Evolutionary conservation across 2,329 filamentous ascomycete genomes (phyloP).

Genomic region (Fusarium drepaniforme): DNA sequence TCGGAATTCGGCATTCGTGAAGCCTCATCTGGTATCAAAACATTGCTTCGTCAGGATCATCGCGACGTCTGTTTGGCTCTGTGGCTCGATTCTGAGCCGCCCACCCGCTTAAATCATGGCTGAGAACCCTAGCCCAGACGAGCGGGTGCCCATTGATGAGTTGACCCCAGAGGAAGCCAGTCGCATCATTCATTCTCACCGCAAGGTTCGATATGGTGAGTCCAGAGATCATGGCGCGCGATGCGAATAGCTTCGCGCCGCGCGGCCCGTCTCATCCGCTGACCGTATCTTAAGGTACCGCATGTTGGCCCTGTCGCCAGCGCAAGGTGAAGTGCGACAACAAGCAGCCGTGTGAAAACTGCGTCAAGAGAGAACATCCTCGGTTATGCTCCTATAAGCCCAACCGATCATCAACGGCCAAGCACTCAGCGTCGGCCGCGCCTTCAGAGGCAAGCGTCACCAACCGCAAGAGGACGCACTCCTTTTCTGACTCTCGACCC

Average conservation of each 20-base stretch:
- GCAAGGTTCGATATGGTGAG: slow-evolving; percentile 77
- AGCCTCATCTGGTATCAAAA: slow-evolving; percentile 43
- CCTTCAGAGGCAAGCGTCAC: slow-evolving; percentile 40
- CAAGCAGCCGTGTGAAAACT: slow-evolving; percentile 76
- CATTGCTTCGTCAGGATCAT: slow-evolving; percentile 38
- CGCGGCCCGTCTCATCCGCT: slow-evolving; percentile 19
- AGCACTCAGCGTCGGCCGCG: slow-evolving; percentile 47
- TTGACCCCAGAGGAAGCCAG: slow-evolving; percentile 75
- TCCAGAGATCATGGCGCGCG: background rate
- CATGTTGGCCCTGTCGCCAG: slow-evolving; percentile 76
- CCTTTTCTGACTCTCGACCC: slow-evolving; percentile 45
- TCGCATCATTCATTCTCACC: slow-evolving; percentile 76
- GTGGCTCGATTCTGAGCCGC: slow-evolving; percentile 34
- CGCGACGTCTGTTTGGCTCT: slow-evolving; percentile 42
- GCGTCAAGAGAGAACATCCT: slow-evolving; percentile 74
- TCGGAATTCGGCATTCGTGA: slow-evolving; percentile 54
- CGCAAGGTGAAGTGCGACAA: slow-evolving; percentile 79
- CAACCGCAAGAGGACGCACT: slow-evolving; percentile 51
- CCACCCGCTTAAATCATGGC: slow-evolving; percentile 54
- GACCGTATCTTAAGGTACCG: slow-evolving; percentile 61
- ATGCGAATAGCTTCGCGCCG: slow-evolving; percentile 32
- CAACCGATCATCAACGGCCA: slow-evolving; percentile 60
- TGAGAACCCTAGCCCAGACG: slow-evolving; percentile 58
- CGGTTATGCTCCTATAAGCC: slow-evolving; percentile 76
- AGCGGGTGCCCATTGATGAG: slow-evolving; percentile 63